A percentile compares a stretch with the other conserved stretches of the same genome.
phyloP scores from a whole-genome alignment of 2,329 filamentous ascomycete genomes.

The Ascochyta rabiei region DNA sequence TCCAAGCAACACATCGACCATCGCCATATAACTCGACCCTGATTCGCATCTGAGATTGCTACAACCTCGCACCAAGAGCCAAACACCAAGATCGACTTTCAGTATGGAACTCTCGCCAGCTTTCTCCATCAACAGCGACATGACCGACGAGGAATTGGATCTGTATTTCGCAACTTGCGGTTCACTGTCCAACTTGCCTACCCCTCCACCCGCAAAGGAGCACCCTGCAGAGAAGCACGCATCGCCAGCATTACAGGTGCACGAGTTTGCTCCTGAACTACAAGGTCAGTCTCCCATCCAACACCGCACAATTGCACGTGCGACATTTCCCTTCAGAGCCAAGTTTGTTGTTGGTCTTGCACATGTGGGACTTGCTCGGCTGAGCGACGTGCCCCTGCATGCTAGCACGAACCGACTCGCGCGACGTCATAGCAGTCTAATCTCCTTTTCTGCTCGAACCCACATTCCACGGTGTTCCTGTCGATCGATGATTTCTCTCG shows the following conservation, averaged over 20 bases:
- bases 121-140: slow-evolving; percentile 35
- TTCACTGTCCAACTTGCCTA: slow-evolving; percentile 49
- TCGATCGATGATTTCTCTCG: slow-evolving; percentile 23
- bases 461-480: slow-evolving; percentile 24
- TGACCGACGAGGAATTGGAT: slow-evolving; percentile 49
- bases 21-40: slow-evolving; percentile 14
- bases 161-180: slow-evolving; percentile 48
- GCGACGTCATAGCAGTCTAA: slow-evolving; percentile 19
- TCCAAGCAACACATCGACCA: slow-evolving; percentile 19
- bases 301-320: slow-evolving; percentile 21
- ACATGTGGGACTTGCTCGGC: slow-evolving; percentile 17
- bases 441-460: slow-evolving; percentile 16
- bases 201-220: slow-evolving; percentile 47
- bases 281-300: slow-evolving; percentile 36
- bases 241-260: slow-evolving; percentile 13
- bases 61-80: background rate
- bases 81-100: background rate
- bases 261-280: slow-evolving; percentile 27
- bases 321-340: slow-evolving; percentile 19
- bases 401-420: slow-evolving; percentile 10
- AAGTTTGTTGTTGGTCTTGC: slow-evolving; percentile 24
- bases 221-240: slow-evolving; percentile 15
- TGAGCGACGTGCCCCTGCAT: slow-evolving; percentile 27
- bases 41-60: background rate
- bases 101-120: slow-evolving; percentile 39